Evolutionary conservation across 2,329 filamentous ascomycete species (phyloP).

Genomic region (Ceratocystis harringtonii): DNA sequence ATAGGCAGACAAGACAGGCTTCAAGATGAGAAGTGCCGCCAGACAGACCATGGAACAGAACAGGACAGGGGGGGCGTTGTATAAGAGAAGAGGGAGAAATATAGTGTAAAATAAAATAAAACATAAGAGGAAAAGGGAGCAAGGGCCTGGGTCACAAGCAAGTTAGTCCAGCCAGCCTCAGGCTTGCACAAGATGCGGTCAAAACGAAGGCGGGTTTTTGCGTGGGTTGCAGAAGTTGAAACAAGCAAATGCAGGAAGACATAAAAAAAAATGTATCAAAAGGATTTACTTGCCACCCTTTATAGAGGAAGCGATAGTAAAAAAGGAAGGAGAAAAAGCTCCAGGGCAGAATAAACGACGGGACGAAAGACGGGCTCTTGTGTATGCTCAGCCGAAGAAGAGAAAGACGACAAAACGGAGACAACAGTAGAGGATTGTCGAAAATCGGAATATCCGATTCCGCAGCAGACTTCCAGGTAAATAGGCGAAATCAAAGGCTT

Average conservation of each 20-base stretch:
- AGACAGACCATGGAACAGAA: not conserved
- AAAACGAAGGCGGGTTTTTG: conserved; percentile 5
- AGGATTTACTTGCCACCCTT: not conserved
- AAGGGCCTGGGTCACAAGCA: not conserved
- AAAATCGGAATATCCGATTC: not conserved
- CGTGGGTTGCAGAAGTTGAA: conserved; percentile 1
- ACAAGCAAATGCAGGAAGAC: not conserved
- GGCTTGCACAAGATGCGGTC: not conserved
- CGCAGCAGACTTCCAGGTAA: not conserved
- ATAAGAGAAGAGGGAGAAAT: not conserved
- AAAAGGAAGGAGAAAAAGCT: not conserved
- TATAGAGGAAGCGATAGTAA: not conserved
- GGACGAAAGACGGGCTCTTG: not conserved
- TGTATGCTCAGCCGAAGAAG: not conserved
- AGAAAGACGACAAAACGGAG: not conserved
- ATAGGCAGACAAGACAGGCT: not conserved
- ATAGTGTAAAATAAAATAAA: not conserved
- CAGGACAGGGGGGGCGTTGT: not conserved
- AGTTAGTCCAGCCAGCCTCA: not conserved
- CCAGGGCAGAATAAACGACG: not conserved
- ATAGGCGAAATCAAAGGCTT: conserved; percentile 5
- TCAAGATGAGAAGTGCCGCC: not conserved
- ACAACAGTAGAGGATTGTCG: not conserved
- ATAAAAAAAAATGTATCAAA: not conserved
- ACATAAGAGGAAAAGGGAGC: not conserved